These are phyloP conservation scores for Dioscorea cayenensis DNA, from an alignment of 116 monocot species.

Conservation along the genomic window DNA sequence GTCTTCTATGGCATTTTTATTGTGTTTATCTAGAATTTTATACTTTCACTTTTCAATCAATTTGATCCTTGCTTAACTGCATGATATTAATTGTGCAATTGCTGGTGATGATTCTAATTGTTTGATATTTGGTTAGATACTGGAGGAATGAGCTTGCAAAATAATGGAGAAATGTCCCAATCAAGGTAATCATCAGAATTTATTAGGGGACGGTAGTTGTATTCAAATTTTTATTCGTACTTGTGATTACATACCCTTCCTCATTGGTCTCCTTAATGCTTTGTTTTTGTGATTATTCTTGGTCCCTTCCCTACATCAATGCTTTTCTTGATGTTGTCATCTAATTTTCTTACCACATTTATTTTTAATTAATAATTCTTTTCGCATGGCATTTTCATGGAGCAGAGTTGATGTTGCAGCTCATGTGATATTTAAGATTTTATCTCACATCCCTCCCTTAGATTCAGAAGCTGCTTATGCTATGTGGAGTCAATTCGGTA, in stretches of 20 bases:
- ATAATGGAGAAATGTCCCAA: slow-evolving; percentile 11
- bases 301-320: not conserved
- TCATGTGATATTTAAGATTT: slow-evolving; percentile 36
- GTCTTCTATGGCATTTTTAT: not conserved
- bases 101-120: not conserved
- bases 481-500: slow-evolving; percentile 71
- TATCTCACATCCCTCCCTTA: slow-evolving; percentile 46
- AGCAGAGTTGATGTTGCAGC: slow-evolving; percentile 33
- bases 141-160: not conserved
- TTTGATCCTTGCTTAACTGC: not conserved
- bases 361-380: not conserved
- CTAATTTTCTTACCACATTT: not conserved
- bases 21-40: not conserved
- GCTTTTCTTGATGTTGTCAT: not conserved
- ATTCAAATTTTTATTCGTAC: too few species aligned
- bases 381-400: slow-evolving; percentile 5
- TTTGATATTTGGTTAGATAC: not conserved
- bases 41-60: not conserved
- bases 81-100: not conserved
- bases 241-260: too few species aligned
- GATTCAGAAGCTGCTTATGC: slow-evolving; percentile 41
- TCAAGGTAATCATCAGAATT: slow-evolving; percentile 9
- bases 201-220: too few species aligned
- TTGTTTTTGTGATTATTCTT: not conserved
- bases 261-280: too few species aligned